Evolutionary conservation across 1,139 yeast genomes (phyloP), one percentile per base, ranked within the genome.

Genomic region (Magnusiomyces suaveolens): DNA sequence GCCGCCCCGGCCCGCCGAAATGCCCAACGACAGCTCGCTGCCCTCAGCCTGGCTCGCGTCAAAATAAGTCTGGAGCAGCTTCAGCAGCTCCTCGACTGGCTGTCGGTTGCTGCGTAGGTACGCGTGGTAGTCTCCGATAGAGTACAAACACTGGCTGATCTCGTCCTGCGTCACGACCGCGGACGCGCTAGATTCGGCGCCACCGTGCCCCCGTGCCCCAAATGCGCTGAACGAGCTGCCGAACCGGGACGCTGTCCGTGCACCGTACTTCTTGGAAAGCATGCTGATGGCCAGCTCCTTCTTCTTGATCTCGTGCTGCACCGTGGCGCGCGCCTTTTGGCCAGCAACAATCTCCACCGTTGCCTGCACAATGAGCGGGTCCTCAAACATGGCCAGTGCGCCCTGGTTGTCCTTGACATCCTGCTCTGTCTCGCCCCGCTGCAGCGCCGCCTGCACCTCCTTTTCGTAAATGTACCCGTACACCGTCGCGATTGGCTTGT

Each of bases 101-200:
- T 76, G 72, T 58, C 85, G 72, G 63, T 84, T 84, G 56, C 84
- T 76, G 55, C 82, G 76, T n/a, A 84, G 74, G 61, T 83, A 84
- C 0, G 88, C 79, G 62, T 83, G 81, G 69, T 81, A 83, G 65
- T 84, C 90, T 46, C 89, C 89, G 54, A 84, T 79, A 0, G 90
- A 84, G 63, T 84, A 84, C 21, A 84, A 65, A 12, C 82, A 80
- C 62, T 82, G 87, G 49, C 85, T 73, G 29, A 84, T 75, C 48
- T 82, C 84, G 49, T 84, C 89, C 55, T 29, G 43, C 12, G 54
- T 20, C 10, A 72, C 59, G 50, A 75, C 68, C 0, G 33, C 51
- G 2, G 51, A 32, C 2, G 43, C 8, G 20, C 32, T 43, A 14
- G 29, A 12, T 3, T 23, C 24, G 20, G 16, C 14, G 4, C 32